Evolutionary conservation across 1,139 yeast species (phyloP), one percentile per base, ranked within the genome.

Genomic region (Scheffersomyces parashehatae): DNA sequence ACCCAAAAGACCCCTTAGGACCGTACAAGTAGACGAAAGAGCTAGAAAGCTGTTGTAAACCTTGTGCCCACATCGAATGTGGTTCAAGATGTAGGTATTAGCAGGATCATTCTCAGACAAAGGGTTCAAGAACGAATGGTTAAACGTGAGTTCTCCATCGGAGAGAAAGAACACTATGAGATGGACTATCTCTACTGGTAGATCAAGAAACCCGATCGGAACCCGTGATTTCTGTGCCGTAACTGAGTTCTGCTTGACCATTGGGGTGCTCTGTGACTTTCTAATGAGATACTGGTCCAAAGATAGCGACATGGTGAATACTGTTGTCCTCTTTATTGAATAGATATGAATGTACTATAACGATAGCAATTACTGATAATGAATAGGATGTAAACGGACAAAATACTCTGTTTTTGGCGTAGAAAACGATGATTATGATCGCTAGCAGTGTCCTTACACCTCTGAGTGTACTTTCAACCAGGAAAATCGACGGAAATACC

Each of bases 1-100:
- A 0, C 64, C 67, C 5, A 65, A 41, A 13, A 50, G 45, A 11
- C 39, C 42, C n/a, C 73, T 50, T 4, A 68, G 48, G 10, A 39
- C 44, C 4, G 46, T 39, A 42, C 71, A 65, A 3, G 71, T 66
- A 11, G 63, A 53, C 3, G 67, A 60, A 33, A 65, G 49, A 0
- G 60, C 37, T 20, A 64, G 29, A 29, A 65, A 40, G 36, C 47
- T 49, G 2, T 32, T 11, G 40, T 51, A 62, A 28, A 24, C 9
- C 20, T 20, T 43, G 24, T 31, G 11, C 2, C 48, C 45, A 4
- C 49, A 41, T 16, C 52, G 35, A 29, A 39, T 37, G 36, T 49
- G 52, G 43, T 58, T 60, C 9, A 50, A 47, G 6, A 45, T 44
- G 37, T 49, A 56, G 1, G 56, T 38, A 28, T 41, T 40, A 9